Conservation (phyloP, 768 basidiomycete genomes). For the Rhodotorula graminis region DNA sequence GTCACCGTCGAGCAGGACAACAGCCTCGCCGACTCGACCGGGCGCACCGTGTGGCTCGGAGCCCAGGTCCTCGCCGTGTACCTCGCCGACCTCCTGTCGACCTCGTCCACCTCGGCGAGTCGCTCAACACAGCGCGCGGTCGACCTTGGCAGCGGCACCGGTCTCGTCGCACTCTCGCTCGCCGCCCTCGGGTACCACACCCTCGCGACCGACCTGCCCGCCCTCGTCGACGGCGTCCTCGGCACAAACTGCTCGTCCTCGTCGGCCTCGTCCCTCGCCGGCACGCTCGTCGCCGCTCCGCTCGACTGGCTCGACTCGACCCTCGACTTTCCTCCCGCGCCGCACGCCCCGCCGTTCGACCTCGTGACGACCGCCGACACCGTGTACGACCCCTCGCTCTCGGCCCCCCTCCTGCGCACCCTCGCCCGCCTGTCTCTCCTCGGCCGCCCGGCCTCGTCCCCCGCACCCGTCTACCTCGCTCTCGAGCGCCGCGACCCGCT, state of each 20-base stretch:
- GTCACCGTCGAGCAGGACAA: no score
- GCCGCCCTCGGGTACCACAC: conserved; percentile 68
- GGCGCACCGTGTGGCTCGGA: conserved; percentile 35
- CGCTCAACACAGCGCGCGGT: conserved; percentile 50
- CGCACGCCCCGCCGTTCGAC: conserved; percentile 60
- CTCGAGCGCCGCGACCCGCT: conserved; percentile 72
- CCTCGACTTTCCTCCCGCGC: conserved; percentile 57
- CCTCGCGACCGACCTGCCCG: conserved; percentile 66
- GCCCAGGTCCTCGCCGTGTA: conserved; percentile 33
- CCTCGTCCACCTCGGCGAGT: background rate
- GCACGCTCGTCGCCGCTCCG: conserved; percentile 53
- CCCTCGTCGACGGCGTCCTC: conserved; percentile 63
- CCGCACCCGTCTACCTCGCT: conserved; percentile 59
- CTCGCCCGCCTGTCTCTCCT: conserved; percentile 54
- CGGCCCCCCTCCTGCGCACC: conserved; percentile 63
- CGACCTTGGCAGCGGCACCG: conserved; percentile 79
- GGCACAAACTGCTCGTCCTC: conserved; percentile 60
- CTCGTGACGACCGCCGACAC: conserved; percentile 80
- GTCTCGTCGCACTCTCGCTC: conserved; percentile 57
- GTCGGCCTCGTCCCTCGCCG: conserved; percentile 31
- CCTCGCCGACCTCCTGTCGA: conserved; percentile 21
- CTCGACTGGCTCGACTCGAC: conserved; percentile 65
- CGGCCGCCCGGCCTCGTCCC: conserved; percentile 21
- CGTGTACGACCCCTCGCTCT: conserved; percentile 61
- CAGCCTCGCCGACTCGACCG: no score